Conservation (phyloP, 306 rosid species). For the Abrus precatorius region DNA sequence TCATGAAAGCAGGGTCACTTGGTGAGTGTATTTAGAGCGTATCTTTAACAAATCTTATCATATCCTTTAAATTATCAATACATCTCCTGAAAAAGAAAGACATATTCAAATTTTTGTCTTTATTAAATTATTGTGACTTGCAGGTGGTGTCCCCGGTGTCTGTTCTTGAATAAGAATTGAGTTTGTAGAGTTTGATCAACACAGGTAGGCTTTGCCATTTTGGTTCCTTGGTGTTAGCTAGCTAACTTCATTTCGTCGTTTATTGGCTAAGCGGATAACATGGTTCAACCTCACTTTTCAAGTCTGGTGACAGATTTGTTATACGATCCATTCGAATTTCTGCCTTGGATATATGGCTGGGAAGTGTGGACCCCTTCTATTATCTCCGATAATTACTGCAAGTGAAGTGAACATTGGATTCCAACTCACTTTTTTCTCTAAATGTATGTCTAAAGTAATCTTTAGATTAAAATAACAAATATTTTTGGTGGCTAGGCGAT, state of each 20-base stretch:
- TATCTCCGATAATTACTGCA: neutral
- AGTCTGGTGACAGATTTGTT: neutral
- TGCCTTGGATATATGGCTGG: neutral
- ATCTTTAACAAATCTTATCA: constrained; percentile 56
- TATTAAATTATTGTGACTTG: constrained; percentile 28
- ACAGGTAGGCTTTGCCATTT: constrained; percentile 23
- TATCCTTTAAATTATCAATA: constrained; percentile 41
- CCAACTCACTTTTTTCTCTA: neutral
- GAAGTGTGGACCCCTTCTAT: constrained; percentile 19
- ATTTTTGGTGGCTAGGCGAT: neutral
- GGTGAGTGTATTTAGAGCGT: constrained; percentile 25
- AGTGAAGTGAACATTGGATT: constrained; percentile 8
- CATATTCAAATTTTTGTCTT: constrained; percentile 22
- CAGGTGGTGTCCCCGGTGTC: constrained; percentile 41
- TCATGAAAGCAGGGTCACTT: constrained; percentile 9
- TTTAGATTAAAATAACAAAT: neutral
- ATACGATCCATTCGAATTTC: constrained; percentile 24
- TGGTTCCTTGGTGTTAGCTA: constrained; percentile 2
- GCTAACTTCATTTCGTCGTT: constrained; percentile 21
- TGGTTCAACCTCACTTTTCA: constrained; percentile 35
- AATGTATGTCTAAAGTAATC: too few relatives aligned
- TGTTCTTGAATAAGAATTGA: constrained; percentile 8
- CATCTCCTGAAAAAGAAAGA: neutral
- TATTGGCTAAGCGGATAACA: constrained; percentile 33
- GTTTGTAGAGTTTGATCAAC: constrained; percentile 40